phyloP scores from a whole-genome alignment of 345 rosid genomes.

The Salix koriyanagi region DNA sequence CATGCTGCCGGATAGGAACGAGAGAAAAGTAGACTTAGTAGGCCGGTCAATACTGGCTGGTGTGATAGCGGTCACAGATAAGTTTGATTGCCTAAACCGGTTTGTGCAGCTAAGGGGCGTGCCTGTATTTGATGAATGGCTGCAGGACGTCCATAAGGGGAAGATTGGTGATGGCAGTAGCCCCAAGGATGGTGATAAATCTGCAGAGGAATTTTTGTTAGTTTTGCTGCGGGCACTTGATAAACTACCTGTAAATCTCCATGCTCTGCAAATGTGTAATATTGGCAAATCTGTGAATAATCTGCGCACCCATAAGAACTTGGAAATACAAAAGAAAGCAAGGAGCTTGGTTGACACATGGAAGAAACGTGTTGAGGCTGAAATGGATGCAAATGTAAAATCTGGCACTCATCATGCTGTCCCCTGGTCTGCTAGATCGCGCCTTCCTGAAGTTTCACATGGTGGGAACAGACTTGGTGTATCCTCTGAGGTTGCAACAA shows the following conservation, averaged over 20 bases:
- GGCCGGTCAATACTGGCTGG: slow-evolving; percentile 63
- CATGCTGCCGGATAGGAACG: slow-evolving; percentile 62
- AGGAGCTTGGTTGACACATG: slow-evolving; percentile 89
- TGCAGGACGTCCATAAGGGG: slow-evolving; percentile 90
- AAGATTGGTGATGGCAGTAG: slow-evolving; percentile 63
- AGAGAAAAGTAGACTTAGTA: slow-evolving; percentile 62
- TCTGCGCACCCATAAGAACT: slow-evolving; percentile 67
- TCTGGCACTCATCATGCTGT: slow-evolving; percentile 53
- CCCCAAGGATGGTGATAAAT: slow-evolving; percentile 59
- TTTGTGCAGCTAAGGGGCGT: slow-evolving; percentile 85
- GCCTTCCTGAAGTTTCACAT: slow-evolving; percentile 56
- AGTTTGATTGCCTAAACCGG: slow-evolving; percentile 63
- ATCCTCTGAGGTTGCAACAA: slow-evolving; percentile 55
- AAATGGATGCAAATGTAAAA: slow-evolving; percentile 64
- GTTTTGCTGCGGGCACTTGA: slow-evolving; percentile 84
- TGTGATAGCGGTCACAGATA: slow-evolving; percentile 76
- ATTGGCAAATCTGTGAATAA: slow-evolving; percentile 91
- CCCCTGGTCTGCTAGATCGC: slow-evolving; percentile 58
- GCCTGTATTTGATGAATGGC: slow-evolving; percentile 91
- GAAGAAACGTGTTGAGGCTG: slow-evolving; percentile 95
- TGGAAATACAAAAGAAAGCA: slow-evolving; percentile 85
- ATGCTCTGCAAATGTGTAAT: slow-evolving; percentile 83
- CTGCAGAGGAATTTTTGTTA: slow-evolving; percentile 68
- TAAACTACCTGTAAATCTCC: slow-evolving; percentile 83
- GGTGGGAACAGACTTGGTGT: slow-evolving; percentile 51